Conservation (phyloP, 306 rosid species). For the Clitoria ternatea region DNA sequence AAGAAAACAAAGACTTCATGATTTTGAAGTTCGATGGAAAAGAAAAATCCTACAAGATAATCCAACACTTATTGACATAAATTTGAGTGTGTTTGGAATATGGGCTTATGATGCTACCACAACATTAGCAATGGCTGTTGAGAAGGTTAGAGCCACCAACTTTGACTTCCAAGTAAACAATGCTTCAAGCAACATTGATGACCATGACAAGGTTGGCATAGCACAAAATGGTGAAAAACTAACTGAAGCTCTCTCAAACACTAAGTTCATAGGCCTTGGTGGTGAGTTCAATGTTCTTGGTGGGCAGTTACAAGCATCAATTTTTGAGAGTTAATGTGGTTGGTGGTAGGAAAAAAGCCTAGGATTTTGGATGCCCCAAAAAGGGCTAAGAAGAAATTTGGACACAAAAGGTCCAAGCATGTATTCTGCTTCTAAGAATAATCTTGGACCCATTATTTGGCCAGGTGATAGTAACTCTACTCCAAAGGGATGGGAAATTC, state of each 20-base stretch:
- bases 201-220: constrained; percentile 39
- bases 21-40: constrained; percentile 41
- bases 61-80: constrained; percentile 9
- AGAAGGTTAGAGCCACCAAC: constrained; percentile 24
- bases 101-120: constrained; percentile 66
- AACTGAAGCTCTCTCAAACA: constrained; percentile 21
- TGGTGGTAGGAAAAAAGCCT: constrained; percentile 34
- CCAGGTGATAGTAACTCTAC: constrained; percentile 41
- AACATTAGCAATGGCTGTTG: constrained; percentile 56
- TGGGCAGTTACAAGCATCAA: constrained; percentile 36
- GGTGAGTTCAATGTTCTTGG: constrained; percentile 36
- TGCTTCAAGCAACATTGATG: constrained; percentile 21
- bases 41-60: constrained; percentile 31
- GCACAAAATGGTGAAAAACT: constrained; percentile 35
- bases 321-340: constrained; percentile 37
- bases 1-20: constrained; percentile 17
- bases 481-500: constrained; percentile 58
- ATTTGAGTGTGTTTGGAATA: constrained; percentile 31
- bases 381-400: constrained; percentile 30
- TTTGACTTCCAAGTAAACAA: not conserved
- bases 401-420: not conserved
- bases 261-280: constrained; percentile 38
- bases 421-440: constrained; percentile 8
- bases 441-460: constrained; percentile 37
- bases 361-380: constrained; percentile 50